These are phyloP conservation scores for Trichoderma sp. DNA, from an alignment of 2,329 filamentous ascomycete species.

Conservation along the genomic window DNA sequence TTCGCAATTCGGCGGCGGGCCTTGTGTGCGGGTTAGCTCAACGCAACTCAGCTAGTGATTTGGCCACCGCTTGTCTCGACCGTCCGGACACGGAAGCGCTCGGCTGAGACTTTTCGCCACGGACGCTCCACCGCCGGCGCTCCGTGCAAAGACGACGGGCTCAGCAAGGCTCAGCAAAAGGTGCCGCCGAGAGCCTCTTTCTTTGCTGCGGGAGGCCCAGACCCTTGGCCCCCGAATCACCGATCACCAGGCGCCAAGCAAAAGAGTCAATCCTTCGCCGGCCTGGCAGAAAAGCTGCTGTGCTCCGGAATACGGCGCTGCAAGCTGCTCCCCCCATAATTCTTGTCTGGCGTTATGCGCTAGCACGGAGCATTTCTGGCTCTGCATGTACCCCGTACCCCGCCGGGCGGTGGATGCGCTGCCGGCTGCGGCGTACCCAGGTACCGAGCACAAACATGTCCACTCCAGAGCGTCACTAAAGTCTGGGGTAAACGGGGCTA, in stretches of 20 bases:
- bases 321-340: neutral
- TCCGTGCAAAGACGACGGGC: conserved; percentile 1
- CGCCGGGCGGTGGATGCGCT: conserved; percentile 30
- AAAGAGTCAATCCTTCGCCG: neutral
- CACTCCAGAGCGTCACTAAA: conserved; percentile 27
- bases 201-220: neutral
- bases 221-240: neutral
- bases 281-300: too few species aligned
- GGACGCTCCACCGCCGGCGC: conserved; percentile 12
- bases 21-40: neutral
- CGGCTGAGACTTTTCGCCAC: conserved; percentile 15
- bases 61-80: neutral
- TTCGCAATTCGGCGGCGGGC: neutral
- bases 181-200: neutral
- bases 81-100: conserved; percentile 19
- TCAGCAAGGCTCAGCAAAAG: neutral
- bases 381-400: conserved; percentile 35
- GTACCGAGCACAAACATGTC: conserved; percentile 25
- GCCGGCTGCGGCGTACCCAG: conserved; percentile 31
- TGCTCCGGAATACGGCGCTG: neutral
- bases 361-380: neutral
- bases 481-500: conserved; percentile 28
- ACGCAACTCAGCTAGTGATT: neutral
- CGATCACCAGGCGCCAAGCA: neutral
- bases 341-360: neutral